Percentiles rank a stretch among this genome's conserved stretches.
Evolutionary conservation across 495 filamentous ascomycete genomes (phyloP).

Genomic region (Penicillium riverlandense): DNA sequence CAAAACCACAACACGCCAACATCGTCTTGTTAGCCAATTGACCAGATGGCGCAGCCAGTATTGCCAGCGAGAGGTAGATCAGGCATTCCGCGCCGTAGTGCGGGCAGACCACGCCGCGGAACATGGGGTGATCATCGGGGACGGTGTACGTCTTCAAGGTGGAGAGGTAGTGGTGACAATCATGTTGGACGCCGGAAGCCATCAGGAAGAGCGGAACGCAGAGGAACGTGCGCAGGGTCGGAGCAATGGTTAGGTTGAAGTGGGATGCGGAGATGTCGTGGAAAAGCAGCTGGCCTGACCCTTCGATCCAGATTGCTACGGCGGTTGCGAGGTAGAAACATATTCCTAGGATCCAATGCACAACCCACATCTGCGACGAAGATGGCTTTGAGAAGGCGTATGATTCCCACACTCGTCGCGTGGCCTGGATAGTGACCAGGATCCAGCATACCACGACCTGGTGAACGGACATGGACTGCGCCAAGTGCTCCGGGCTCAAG

Average conservation of each 20-base stretch:
- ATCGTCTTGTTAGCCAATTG: constrained; percentile 66
- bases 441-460: constrained; percentile 64
- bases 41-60: constrained; percentile 62
- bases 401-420: constrained; percentile 69
- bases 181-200: constrained; percentile 72
- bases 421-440: constrained; percentile 67
- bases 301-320: constrained; percentile 82
- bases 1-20: constrained; percentile 60
- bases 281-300: constrained; percentile 53
- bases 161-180: constrained; percentile 73
- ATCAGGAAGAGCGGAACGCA: constrained; percentile 61
- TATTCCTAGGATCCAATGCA: constrained; percentile 73
- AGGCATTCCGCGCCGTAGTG: constrained; percentile 87
- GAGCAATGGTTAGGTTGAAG: constrained; percentile 33
- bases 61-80: constrained; percentile 71
- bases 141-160: constrained; percentile 79
- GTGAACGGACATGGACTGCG: constrained; percentile 49
- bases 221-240: constrained; percentile 52
- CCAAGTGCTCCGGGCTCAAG: constrained; percentile 26
- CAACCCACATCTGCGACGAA: constrained; percentile 70
- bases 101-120: constrained; percentile 67
- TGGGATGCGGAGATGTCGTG: constrained; percentile 21
- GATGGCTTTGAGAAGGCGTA: constrained; percentile 55
- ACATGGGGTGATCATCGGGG: constrained; percentile 58
- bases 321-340: constrained; percentile 66